Evolutionary conservation across 2,329 filamentous ascomycete genomes (phyloP).

Genomic region (Tothia fuscella): DNA sequence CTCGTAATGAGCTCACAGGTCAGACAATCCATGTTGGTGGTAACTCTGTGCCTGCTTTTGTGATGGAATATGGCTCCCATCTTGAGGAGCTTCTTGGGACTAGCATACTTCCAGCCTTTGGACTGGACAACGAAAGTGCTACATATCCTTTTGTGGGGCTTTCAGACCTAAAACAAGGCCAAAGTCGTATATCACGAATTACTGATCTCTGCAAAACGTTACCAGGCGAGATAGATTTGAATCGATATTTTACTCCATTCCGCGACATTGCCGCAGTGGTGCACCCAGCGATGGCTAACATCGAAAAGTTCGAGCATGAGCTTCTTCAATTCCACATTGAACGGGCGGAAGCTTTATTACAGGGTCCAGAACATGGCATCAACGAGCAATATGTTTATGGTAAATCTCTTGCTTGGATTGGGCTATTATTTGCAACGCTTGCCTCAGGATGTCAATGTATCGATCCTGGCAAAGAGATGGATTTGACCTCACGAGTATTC

Average conservation of each 20-base stretch:
- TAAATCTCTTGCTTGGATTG: conserved; percentile 46
- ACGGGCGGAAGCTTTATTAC: conserved; percentile 26
- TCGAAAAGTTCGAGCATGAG: conserved; percentile 42
- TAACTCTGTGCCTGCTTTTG: conserved; percentile 49
- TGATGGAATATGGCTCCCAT: conserved; percentile 36
- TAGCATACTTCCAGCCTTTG: conserved; percentile 49
- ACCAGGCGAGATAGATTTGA: conserved; percentile 45
- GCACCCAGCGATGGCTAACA: conserved; percentile 48
- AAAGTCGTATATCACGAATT: conserved; percentile 45
- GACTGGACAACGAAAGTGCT: conserved; percentile 51
- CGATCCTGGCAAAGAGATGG: conserved; percentile 45
- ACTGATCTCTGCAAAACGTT: conserved; percentile 47
- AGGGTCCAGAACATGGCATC: conserved; percentile 22
- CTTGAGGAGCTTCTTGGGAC: conserved; percentile 43
- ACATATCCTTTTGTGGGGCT: conserved; percentile 55
- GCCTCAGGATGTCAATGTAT: conserved; percentile 52
- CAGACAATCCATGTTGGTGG: conserved; percentile 51
- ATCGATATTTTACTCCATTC: conserved; percentile 36
- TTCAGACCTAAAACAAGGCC: conserved; percentile 48
- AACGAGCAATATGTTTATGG: conserved; percentile 45
- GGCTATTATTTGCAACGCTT: conserved; percentile 49
- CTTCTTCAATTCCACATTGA: conserved; percentile 42
- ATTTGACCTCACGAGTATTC: conserved; percentile 52
- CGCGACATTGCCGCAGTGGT: conserved; percentile 47
- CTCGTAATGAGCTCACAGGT: conserved; percentile 45